Evolutionary conservation across 2,329 filamentous ascomycete species (phyloP).

Genomic region (Chaetomium globosum): DNA sequence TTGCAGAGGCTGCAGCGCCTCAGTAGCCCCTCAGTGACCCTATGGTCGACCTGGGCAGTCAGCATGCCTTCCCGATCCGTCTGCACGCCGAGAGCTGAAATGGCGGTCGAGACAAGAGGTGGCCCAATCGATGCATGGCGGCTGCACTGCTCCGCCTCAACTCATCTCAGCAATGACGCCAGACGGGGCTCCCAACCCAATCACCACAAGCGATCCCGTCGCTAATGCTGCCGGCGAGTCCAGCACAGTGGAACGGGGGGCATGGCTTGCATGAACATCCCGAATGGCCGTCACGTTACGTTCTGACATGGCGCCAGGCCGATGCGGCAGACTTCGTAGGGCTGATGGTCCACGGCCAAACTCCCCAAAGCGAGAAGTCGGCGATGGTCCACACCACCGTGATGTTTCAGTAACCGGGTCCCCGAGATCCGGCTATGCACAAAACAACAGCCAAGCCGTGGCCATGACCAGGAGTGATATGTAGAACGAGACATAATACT

Average conservation of each 20-base stretch:
- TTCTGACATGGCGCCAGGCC: conserved; percentile 20
- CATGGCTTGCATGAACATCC: conserved; percentile 12
- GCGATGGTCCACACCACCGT: conserved; percentile 8
- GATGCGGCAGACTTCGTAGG: conserved; percentile 23
- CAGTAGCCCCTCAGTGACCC: conserved; percentile 14
- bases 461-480: not conserved
- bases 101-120: conserved; percentile 16
- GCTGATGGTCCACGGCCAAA: conserved; percentile 22
- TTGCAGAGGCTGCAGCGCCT: not conserved
- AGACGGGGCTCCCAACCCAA: conserved; percentile 20
- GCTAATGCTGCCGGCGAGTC: conserved; percentile 20
- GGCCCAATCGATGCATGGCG: conserved; percentile 23
- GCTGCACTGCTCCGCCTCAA: conserved; percentile 21
- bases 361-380: not conserved
- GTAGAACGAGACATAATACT: not conserved
- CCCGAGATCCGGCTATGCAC: conserved; percentile 18
- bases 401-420: conserved; percentile 14
- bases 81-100: conserved; percentile 29
- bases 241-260: conserved; percentile 19
- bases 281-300: conserved; percentile 26
- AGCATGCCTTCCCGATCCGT: conserved; percentile 26
- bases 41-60: conserved; percentile 12
- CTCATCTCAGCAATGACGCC: conserved; percentile 13
- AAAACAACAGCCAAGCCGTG: not conserved
- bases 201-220: not conserved